A percentile compares a stretch with the other conserved stretches of the same genome.
Evolutionary conservation across 371 early-diverging fungal species (phyloP).

Genomic region (Amoeboaphelidium protococcarum): DNA sequence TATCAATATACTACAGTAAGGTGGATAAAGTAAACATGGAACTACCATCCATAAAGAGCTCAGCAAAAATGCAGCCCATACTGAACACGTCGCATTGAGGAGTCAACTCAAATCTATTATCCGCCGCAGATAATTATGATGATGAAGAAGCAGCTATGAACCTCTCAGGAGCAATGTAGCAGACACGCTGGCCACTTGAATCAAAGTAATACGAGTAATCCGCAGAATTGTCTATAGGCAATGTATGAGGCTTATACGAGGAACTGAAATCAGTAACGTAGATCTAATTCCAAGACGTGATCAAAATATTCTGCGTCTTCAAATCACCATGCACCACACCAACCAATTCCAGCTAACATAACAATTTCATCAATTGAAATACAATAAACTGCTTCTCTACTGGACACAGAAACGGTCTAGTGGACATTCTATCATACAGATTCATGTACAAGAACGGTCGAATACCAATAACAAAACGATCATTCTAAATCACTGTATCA

Average conservation of each 20-base stretch:
- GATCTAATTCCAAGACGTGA: conserved; percentile 82
- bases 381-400: conserved; percentile 82
- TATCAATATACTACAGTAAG: conserved; percentile 51
- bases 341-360: conserved; percentile 44
- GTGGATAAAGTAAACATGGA: conserved; percentile 68
- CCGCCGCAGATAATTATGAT: conserved; percentile 8
- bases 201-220: conserved; percentile 32
- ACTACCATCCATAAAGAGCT: conserved; percentile 68
- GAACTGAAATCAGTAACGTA: conserved; percentile 70
- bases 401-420: conserved; percentile 58
- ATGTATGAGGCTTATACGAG: conserved; percentile 57
- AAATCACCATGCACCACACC: conserved; percentile 62
- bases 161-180: conserved; percentile 86
- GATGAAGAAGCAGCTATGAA: conserved; percentile 23
- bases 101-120: conserved; percentile 15
- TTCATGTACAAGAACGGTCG: conserved; percentile 61
- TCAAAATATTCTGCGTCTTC: conserved; percentile 62
- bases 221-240: conserved; percentile 30
- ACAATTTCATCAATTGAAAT: conserved; percentile 47
- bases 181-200: conserved; percentile 48
- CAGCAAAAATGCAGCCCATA: conserved; percentile 75
- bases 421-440: conserved; percentile 81
- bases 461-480: no score
- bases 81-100: conserved; percentile 80
- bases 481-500: no score